Conservation (phyloP, 2,329 filamentous ascomycete genomes). For the Geosmithia flava region DNA sequence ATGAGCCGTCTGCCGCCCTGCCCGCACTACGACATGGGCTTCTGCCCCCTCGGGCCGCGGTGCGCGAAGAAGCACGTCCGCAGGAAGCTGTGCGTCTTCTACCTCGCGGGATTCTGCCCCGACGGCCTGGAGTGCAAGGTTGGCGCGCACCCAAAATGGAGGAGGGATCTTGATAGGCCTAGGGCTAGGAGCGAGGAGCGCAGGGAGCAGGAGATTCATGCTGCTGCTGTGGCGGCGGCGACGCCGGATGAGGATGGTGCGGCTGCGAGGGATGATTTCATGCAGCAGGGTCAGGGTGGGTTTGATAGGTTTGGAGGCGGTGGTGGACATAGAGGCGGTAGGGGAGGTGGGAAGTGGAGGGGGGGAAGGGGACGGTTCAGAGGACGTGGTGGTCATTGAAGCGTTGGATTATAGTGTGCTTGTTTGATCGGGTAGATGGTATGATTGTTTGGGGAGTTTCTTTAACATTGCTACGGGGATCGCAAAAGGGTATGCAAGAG, state of each 20-base stretch:
- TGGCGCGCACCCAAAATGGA: constrained; percentile 75
- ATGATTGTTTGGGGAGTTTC: too few relatives aligned
- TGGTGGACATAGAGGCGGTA: constrained; percentile 10
- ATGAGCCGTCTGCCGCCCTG: constrained; percentile 68
- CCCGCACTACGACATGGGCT: constrained; percentile 87
- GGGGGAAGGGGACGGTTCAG: not conserved
- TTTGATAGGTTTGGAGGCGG: constrained; percentile 8
- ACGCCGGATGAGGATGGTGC: constrained; percentile 23
- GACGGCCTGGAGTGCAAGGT: constrained; percentile 63
- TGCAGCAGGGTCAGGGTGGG: constrained; percentile 10
- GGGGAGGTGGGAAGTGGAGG: constrained; percentile 18
- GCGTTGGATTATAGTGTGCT: too few relatives aligned
- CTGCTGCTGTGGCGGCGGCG: not conserved
- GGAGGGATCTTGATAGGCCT: constrained; percentile 60
- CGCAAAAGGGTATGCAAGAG: too few relatives aligned
- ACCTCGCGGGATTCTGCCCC: constrained; percentile 89
- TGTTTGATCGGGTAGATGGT: too few relatives aligned
- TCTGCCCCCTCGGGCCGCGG: constrained; percentile 78
- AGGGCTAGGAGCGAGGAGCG: constrained; percentile 56
- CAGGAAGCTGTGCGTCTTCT: constrained; percentile 69
- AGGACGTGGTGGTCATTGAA: constrained; percentile 11
- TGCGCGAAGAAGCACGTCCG: constrained; percentile 87
- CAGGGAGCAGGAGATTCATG: constrained; percentile 31
- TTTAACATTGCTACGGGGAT: too few relatives aligned
- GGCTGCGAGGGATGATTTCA: constrained; percentile 9